These are phyloP conservation scores for Hippophae gyantsensis DNA, from an alignment of 306 rosid species.

Conservation along the genomic window DNA sequence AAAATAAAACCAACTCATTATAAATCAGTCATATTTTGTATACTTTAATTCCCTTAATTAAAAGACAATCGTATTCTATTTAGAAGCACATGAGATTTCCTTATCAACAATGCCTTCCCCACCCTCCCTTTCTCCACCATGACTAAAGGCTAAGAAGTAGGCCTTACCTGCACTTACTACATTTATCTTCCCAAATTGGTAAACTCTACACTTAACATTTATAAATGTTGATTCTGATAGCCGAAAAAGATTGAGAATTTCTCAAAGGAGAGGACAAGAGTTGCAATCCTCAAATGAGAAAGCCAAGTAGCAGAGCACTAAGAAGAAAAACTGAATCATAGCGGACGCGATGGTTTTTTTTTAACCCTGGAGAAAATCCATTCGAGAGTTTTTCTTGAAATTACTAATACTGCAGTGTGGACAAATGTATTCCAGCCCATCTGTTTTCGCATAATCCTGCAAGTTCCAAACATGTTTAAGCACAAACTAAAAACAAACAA, in stretches of 20 bases:
- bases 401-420: slow-evolving; percentile 92
- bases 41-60: too few species aligned
- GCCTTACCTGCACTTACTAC: slow-evolving; percentile 13
- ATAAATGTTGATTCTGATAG: background rate
- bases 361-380: slow-evolving; percentile 68
- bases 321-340: slow-evolving; percentile 39
- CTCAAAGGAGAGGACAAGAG: background rate
- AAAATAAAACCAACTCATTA: too few species aligned
- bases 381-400: slow-evolving; percentile 89
- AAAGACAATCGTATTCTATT: too few species aligned
- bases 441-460: slow-evolving; percentile 99
- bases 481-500: background rate
- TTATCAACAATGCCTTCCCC: too few species aligned
- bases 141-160: background rate
- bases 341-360: slow-evolving; percentile 32
- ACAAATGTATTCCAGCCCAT: slow-evolving; percentile 93
- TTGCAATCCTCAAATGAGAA: background rate
- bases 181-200: slow-evolving; percentile 14
- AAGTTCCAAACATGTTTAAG: slow-evolving; percentile 6
- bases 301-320: slow-evolving; percentile 13
- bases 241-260: slow-evolving; percentile 15
- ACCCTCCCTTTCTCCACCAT: too few species aligned
- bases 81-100: too few species aligned
- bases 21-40: too few species aligned
- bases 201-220: slow-evolving; percentile 22